Evolutionary conservation across 2,329 filamentous ascomycete species (phyloP).

Genomic region (Myotisia sp.): DNA sequence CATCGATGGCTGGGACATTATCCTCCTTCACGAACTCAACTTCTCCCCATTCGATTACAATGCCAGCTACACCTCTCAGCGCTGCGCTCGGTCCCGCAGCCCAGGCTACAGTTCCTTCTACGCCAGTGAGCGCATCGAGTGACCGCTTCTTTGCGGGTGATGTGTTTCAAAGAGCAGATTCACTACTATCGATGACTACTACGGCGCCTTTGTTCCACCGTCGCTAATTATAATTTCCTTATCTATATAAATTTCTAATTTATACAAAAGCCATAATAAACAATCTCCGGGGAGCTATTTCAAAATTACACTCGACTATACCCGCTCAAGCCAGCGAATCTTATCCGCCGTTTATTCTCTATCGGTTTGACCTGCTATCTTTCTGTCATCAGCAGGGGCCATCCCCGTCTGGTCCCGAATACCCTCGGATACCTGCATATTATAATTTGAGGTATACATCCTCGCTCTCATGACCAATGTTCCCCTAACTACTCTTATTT

Average conservation of each 20-base stretch:
- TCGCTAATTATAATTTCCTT: conserved; percentile 18
- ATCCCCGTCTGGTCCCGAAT: too few relatives aligned
- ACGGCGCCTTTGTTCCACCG: conserved; percentile 30
- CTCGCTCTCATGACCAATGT: too few relatives aligned
- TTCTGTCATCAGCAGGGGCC: too few relatives aligned
- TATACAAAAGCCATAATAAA: too few relatives aligned
- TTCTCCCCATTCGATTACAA: conserved; percentile 38
- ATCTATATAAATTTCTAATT: too few relatives aligned
- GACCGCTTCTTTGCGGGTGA: conserved; percentile 37
- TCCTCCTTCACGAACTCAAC: conserved; percentile 15
- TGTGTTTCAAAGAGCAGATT: conserved; percentile 36
- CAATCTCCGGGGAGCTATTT: too few relatives aligned
- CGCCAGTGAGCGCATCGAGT: conserved; percentile 34
- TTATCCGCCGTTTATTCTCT: not conserved
- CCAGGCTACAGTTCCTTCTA: conserved; percentile 70
- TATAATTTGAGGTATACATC: too few relatives aligned
- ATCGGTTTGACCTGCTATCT: too few relatives aligned
- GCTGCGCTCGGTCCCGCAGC: conserved; percentile 80
- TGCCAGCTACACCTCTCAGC: conserved; percentile 78
- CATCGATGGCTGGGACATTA: conserved; percentile 6
- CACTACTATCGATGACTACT: conserved; percentile 31
- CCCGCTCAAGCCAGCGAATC: too few relatives aligned
- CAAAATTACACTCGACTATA: too few relatives aligned
- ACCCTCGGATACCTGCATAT: too few relatives aligned
- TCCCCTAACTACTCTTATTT: too few relatives aligned